A percentile compares a stretch with the other conserved stretches of the same genome.
phyloP scores from a whole-genome alignment of 805 yeast species.

The Candida namnaoensis region DNA sequence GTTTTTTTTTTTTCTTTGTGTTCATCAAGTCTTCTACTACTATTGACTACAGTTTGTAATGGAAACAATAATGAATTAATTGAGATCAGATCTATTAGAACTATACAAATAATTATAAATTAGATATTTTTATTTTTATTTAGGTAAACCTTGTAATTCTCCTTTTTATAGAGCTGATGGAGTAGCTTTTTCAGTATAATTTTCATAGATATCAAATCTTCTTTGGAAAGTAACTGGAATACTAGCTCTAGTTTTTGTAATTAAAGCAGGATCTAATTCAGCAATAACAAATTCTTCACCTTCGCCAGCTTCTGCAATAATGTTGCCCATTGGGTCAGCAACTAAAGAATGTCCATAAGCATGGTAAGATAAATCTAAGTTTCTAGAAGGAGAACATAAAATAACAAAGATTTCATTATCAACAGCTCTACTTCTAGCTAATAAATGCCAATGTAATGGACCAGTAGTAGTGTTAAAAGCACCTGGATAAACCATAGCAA shows the following conservation, averaged over 20 bases:
- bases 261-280: constrained; percentile 53
- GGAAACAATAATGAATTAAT: too few species aligned
- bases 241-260: constrained; percentile 49
- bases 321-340: constrained; percentile 53
- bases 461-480: constrained; percentile 84
- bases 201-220: constrained; percentile 49
- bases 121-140: too few species aligned
- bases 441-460: constrained; percentile 73
- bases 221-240: constrained; percentile 68
- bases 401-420: constrained; percentile 70
- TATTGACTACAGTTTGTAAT: too few species aligned
- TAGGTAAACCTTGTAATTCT: too few species aligned
- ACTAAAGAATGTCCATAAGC: constrained; percentile 63
- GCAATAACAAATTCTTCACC: constrained; percentile 71
- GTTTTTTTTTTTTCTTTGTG: too few species aligned
- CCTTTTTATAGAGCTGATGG: constrained; percentile 7
- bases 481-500: constrained; percentile 75
- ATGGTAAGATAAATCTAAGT: constrained; percentile 48
- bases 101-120: too few species aligned
- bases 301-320: constrained; percentile 67
- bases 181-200: constrained; percentile 12
- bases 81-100: too few species aligned
- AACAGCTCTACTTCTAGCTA: constrained; percentile 66
- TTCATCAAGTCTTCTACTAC: too few species aligned
- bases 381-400: constrained; percentile 85